Evolutionary conservation across 2,329 filamentous ascomycete species (phyloP).

Genomic region (Arthroderma sp.): DNA sequence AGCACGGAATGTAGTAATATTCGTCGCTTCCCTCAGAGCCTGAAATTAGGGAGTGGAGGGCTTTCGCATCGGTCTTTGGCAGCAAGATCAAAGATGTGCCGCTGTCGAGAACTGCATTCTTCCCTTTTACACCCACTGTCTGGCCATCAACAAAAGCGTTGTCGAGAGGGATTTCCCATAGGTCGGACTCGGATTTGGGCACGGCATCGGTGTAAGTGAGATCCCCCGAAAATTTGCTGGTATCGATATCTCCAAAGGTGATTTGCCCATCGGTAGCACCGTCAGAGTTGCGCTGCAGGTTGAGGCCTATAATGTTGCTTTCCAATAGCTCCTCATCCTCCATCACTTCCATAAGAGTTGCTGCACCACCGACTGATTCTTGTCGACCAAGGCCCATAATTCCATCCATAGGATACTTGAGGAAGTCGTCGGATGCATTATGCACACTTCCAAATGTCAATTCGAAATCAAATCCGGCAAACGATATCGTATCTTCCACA

Average conservation of each 20-base stretch:
- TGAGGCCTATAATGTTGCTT: slow-evolving; percentile 58
- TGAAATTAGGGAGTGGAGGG: slow-evolving; percentile 55
- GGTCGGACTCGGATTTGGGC: slow-evolving; percentile 34
- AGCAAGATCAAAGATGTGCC: slow-evolving; percentile 71
- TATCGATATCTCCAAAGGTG: slow-evolving; percentile 60
- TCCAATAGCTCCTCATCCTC: slow-evolving; percentile 42
- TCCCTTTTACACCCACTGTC: slow-evolving; percentile 39
- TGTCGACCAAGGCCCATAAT: slow-evolving; percentile 66
- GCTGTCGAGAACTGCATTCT: slow-evolving; percentile 64
- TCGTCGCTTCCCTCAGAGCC: slow-evolving; percentile 39
- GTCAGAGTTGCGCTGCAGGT: slow-evolving; percentile 54
- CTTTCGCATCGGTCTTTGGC: slow-evolving; percentile 51
- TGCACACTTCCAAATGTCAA: slow-evolving; percentile 55
- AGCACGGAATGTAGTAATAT: slow-evolving; percentile 61
- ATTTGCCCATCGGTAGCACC: slow-evolving; percentile 59
- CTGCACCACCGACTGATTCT: slow-evolving; percentile 38
- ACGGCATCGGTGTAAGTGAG: slow-evolving; percentile 52
- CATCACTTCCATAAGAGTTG: slow-evolving; percentile 56
- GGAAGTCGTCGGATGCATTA: slow-evolving; percentile 60
- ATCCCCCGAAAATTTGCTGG: slow-evolving; percentile 51
- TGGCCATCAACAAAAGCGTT: slow-evolving; percentile 51
- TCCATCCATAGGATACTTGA: slow-evolving; percentile 70
- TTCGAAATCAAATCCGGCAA: slow-evolving; percentile 49
- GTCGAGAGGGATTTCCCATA: slow-evolving; percentile 62
- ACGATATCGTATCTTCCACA: slow-evolving; percentile 50